Evolutionary conservation across 1,284 basidiomycete genomes (phyloP).

Genomic region (Anthracocystis panici-leucophaei): DNA sequence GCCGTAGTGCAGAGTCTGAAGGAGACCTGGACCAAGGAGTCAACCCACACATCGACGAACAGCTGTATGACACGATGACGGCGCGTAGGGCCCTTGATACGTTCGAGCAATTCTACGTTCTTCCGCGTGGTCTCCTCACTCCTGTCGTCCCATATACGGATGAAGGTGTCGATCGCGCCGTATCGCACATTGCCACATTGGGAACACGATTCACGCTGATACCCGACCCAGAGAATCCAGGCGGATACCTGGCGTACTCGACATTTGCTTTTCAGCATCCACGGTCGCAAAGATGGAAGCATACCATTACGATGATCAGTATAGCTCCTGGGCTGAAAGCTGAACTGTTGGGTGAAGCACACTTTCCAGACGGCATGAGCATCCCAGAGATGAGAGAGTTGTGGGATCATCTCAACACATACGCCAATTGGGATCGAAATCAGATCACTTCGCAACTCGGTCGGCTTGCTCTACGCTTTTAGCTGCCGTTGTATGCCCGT

Average conservation of each 20-base stretch:
- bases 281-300: neutral
- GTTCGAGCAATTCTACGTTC: neutral
- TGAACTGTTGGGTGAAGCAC: slow-evolving; percentile 13
- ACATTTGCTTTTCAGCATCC: slow-evolving; percentile 1
- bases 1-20: neutral
- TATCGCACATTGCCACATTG: neutral
- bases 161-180: neutral
- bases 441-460: neutral
- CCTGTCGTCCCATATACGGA: neutral
- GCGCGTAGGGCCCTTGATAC: neutral
- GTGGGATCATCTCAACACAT: neutral
- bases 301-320: slow-evolving; percentile 10
- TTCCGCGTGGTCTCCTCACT: neutral
- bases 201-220: neutral
- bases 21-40: neutral
- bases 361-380: slow-evolving; percentile 5
- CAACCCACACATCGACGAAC: slow-evolving; percentile 6
- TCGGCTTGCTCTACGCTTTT: neutral
- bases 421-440: neutral
- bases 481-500: neutral
- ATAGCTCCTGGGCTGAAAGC: neutral
- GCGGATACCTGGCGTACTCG: slow-evolving; percentile 3
- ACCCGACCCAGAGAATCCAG: neutral
- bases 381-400: neutral
- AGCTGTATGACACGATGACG: neutral